Percentiles rank a stretch among this genome's conserved stretches.
Conservation (phyloP, 2,329 filamentous ascomycete species). For the Microsporum audouinii region DNA sequence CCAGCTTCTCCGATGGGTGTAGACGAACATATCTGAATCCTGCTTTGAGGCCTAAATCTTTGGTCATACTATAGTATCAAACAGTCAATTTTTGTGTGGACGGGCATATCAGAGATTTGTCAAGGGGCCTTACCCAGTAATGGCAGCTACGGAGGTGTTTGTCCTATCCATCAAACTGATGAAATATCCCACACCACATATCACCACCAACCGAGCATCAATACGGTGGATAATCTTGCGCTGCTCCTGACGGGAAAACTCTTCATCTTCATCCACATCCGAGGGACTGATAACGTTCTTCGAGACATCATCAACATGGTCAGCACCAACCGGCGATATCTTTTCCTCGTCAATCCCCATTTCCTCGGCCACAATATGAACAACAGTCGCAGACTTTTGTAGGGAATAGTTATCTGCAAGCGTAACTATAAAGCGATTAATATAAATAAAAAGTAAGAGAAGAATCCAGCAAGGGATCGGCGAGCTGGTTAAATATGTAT, state of each 20-base stretch:
- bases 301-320: constrained; percentile 9
- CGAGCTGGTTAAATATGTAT: not conserved
- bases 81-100: not conserved
- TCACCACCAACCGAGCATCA: constrained; percentile 53
- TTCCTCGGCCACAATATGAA: not conserved
- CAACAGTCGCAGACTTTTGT: not conserved
- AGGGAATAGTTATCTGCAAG: not conserved
- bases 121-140: constrained; percentile 44
- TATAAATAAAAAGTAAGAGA: not conserved
- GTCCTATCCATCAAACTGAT: constrained; percentile 68
- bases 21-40: constrained; percentile 18
- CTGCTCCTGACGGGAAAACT: constrained; percentile 51
- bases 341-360: constrained; percentile 14
- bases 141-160: constrained; percentile 60
- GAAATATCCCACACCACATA: constrained; percentile 58
- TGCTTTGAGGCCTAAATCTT: constrained; percentile 20
- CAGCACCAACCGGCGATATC: not conserved
- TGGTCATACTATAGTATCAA: constrained; percentile 16
- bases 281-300: not conserved
- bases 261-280: constrained; percentile 14
- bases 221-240: constrained; percentile 56
- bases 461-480: not conserved
- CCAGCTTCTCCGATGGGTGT: not conserved
- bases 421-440: too few relatives aligned
- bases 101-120: not conserved